phyloP scores from a whole-genome alignment of 2,329 filamentous ascomycete species.

The Curvularia sp. region DNA sequence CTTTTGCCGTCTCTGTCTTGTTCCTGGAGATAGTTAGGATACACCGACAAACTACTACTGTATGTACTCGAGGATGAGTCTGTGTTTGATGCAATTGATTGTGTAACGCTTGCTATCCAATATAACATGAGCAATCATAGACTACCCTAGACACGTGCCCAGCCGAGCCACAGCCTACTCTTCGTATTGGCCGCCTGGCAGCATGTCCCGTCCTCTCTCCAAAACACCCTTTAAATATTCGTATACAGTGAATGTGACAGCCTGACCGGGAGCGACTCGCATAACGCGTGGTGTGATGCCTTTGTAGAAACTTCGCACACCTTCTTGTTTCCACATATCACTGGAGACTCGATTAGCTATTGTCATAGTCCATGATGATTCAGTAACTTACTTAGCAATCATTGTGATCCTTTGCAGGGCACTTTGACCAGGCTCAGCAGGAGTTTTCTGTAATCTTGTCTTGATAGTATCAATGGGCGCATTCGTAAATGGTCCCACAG shows the following conservation, averaged over 20 bases:
- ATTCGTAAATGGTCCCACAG: constrained; percentile 95
- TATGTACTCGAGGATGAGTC: neutral
- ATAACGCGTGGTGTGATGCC: constrained; percentile 97
- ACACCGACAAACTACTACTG: neutral
- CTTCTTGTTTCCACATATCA: constrained; percentile 78
- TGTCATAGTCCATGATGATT: neutral
- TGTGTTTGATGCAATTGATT: neutral
- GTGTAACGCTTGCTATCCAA: neutral
- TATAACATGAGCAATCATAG: neutral
- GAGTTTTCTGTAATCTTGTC: constrained; percentile 90
- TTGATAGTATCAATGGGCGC: constrained; percentile 99
- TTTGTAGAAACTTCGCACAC: constrained; percentile 95
- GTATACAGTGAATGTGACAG: constrained; percentile 70
- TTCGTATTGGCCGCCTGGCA: constrained; percentile 58
- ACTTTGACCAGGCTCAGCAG: constrained; percentile 79
- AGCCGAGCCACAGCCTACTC: constrained; percentile 45
- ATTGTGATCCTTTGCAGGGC: constrained; percentile 78
- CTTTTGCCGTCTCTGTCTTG: constrained; percentile 3
- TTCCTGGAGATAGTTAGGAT: neutral
- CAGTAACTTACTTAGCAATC: constrained; percentile 67
- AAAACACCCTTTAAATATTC: constrained; percentile 60
- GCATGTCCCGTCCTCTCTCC: constrained; percentile 57
- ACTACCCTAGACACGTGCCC: neutral
- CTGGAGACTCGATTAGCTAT: constrained; percentile 30
- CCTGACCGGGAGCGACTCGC: constrained; percentile 95